phyloP scores from a whole-genome alignment of 441 rosid species.

The Cnidoscolus chayamansa region DNA sequence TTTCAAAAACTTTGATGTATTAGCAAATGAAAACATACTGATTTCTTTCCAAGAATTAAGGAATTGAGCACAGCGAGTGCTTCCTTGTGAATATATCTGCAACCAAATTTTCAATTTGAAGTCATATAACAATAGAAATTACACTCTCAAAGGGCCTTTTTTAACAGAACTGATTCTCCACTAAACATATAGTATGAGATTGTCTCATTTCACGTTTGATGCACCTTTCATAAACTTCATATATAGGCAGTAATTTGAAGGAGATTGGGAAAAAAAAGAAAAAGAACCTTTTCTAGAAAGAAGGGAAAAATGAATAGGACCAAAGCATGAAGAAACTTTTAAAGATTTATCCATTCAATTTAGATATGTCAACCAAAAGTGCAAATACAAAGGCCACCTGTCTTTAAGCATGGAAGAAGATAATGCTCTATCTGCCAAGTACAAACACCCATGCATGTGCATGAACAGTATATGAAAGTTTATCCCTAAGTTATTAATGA shows the following conservation, averaged over 20 bases:
- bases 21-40: conserved; percentile 40
- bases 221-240: background rate
- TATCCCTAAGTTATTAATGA: background rate
- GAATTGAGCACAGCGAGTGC: conserved; percentile 63
- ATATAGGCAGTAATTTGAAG: background rate
- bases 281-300: background rate
- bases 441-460: background rate
- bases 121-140: background rate
- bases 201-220: background rate
- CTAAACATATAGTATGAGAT: background rate
- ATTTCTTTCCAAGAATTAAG: conserved; percentile 59
- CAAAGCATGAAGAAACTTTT: background rate
- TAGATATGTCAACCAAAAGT: background rate
- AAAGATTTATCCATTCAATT: too few species aligned
- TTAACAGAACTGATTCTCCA: background rate
- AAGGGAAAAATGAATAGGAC: background rate
- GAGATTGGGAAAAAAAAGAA: background rate
- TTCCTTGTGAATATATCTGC: conserved; percentile 78
- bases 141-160: too few species aligned
- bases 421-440: background rate
- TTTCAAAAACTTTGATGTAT: conserved; percentile 6
- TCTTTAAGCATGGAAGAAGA: background rate
- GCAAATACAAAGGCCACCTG: background rate
- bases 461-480: too few species aligned
- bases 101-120: conserved; percentile 22